Evolutionary conservation across 495 filamentous ascomycete species (phyloP), one percentile per base, ranked within the genome.

Genomic region (Physcia stellaris): DNA sequence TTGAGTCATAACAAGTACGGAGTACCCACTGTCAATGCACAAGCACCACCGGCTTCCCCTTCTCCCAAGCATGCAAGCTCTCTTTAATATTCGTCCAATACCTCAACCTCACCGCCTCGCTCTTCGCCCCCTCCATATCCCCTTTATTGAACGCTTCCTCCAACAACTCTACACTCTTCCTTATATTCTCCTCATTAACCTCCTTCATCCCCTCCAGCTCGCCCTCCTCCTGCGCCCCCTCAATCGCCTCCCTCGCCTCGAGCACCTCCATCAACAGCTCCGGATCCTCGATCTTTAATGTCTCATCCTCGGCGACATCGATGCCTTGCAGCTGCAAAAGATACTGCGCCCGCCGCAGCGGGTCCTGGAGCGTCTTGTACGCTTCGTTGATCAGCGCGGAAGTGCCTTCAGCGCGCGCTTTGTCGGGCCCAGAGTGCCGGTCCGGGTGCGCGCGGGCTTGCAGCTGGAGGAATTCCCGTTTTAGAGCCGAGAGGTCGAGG

Each of bases 1-100:
- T n/a, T n/a, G n/a, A n/a, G n/a, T n/a, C n/a, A n/a, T n/a, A n/a
- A n/a, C n/a, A n/a, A n/a, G n/a, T n/a, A n/a, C n/a, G n/a, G n/a
- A n/a, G n/a, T n/a, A n/a, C n/a, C 33, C 22, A 6, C 10, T 16
- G 0, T 47, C 49, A 79, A 64, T 86, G 80, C 47, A 77, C 60
- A 47, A 83, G 46, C 21, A 76, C 64, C 46, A 82, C 69, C 34
- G 68, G 63, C 55, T 75, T 80, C 15, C 83, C 86, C 57, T 67
- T 75, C 69, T 84, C 87, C 90, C 88, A 94, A 48, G 71, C 70
- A 55, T 76, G 61, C 50, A 95, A 55, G 18, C 77, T 80, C 62
- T 93, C 80, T 34, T 71, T 69, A 35, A 98, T 74, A 68, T 86
- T 90, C 51, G 77, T 66, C 90, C 90, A 95, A 65, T 94, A 98